phyloP scores from a whole-genome alignment of 2,329 filamentous ascomycete species.

The Beauveria sp. region DNA sequence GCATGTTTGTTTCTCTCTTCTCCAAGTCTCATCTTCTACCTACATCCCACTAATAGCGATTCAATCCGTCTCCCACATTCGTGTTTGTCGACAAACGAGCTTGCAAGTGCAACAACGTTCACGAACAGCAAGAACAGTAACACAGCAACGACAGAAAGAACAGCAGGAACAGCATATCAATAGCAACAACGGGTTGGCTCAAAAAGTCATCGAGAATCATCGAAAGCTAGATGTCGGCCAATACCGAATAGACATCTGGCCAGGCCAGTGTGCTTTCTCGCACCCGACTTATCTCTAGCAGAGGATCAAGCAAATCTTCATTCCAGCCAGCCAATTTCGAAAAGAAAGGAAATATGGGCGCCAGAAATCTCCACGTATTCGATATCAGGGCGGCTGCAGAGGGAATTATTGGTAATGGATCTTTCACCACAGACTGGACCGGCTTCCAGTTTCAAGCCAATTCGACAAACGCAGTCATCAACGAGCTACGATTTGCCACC shows the following conservation, averaged over 20 bases:
- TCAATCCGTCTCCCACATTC: not conserved
- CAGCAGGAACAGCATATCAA: too few species aligned
- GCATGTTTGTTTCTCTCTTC: not conserved
- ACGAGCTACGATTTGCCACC: slow-evolving; percentile 43
- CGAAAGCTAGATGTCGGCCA: not conserved
- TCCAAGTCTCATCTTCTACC: not conserved
- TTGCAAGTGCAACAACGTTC: not conserved
- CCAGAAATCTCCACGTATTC: not conserved
- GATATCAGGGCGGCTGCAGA: not conserved
- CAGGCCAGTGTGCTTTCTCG: not conserved
- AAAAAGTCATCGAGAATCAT: not conserved
- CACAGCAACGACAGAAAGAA: not conserved
- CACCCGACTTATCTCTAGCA: not conserved
- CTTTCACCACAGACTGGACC: slow-evolving; percentile 7
- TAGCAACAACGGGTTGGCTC: too few species aligned
- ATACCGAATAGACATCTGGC: slow-evolving; percentile 7
- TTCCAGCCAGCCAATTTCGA: too few species aligned
- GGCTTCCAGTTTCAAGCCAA: slow-evolving; percentile 30
- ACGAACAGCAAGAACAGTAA: not conserved
- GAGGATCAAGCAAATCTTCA: not conserved
- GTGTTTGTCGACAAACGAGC: not conserved
- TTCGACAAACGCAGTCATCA: slow-evolving; percentile 38
- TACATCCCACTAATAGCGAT: not conserved
- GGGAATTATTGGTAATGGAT: slow-evolving; percentile 4
- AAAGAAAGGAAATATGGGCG: not conserved